Conservation (phyloP, 2,329 filamentous ascomycete species). For the Colletotrichum melonis region DNA sequence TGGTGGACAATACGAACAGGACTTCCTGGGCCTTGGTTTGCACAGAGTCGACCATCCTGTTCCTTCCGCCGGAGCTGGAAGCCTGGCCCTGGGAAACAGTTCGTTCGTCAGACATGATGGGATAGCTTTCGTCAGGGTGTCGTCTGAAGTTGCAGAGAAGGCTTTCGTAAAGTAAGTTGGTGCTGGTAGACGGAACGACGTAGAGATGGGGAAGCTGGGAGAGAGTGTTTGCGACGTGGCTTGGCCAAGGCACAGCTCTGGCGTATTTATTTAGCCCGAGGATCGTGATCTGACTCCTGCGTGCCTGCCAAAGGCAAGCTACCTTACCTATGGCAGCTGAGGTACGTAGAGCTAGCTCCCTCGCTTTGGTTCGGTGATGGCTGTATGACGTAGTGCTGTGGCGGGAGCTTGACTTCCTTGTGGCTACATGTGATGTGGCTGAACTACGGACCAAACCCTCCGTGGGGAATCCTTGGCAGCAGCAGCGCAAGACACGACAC, state of each 20-base stretch:
- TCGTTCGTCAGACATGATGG: conserved; percentile 25
- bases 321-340: neutral
- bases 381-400: conserved; percentile 31
- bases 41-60: conserved; percentile 50
- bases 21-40: conserved; percentile 62
- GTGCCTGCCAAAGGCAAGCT: conserved; percentile 21
- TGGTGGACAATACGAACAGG: conserved; percentile 48
- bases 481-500: too few species aligned
- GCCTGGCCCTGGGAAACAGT: conserved; percentile 22
- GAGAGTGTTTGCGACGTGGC: neutral
- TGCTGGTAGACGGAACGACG: neutral
- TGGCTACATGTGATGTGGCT: conserved; percentile 15
- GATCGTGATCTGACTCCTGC: conserved; percentile 31
- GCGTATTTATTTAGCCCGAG: conserved; percentile 24
- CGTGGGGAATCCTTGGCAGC: neutral
- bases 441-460: neutral
- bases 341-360: conserved; percentile 18
- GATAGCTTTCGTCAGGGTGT: neutral
- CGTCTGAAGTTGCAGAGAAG: neutral
- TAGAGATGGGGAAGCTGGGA: neutral
- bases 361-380: conserved; percentile 26
- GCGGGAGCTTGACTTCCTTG: neutral
- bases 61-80: conserved; percentile 11
- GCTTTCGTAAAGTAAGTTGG: neutral
- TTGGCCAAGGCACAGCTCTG: neutral